These are phyloP conservation scores for Didymella lethalis DNA, from an alignment of 2,329 filamentous ascomycete genomes.

Conservation along the genomic window DNA sequence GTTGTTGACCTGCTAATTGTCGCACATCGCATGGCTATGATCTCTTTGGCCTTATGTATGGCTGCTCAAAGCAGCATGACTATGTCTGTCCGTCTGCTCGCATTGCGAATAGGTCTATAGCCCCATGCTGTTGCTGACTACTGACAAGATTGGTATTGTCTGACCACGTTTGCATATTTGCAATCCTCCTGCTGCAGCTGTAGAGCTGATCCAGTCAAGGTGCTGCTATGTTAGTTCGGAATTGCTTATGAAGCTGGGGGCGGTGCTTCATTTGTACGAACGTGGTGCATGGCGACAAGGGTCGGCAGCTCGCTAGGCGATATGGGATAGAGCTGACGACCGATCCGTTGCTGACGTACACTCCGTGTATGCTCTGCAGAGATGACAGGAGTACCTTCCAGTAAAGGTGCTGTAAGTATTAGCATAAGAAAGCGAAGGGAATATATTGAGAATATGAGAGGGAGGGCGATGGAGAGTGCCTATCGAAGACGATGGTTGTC, in stretches of 20 bases:
- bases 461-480: background rate
- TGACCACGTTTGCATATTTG: background rate
- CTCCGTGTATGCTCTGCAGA: background rate
- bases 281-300: slow-evolving; percentile 2
- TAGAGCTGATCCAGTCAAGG: background rate
- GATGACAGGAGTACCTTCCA: background rate
- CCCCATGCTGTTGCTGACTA: background rate
- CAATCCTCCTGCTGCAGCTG: background rate
- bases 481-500: background rate
- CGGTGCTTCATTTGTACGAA: background rate
- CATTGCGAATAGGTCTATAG: background rate
- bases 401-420: background rate
- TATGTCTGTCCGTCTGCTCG: background rate
- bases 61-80: background rate
- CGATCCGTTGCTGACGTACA: background rate
- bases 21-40: background rate
- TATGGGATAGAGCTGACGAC: background rate
- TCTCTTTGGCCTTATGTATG: background rate
- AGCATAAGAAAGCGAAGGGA: background rate
- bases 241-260: background rate
- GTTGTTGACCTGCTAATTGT: background rate
- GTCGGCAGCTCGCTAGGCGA: slow-evolving; percentile 3
- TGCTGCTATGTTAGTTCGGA: background rate
- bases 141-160: background rate
- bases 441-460: background rate